These are phyloP conservation scores for Hypoxylon fragiforme DNA, from an alignment of 495 filamentous ascomycete species.

Conservation along the genomic window DNA sequence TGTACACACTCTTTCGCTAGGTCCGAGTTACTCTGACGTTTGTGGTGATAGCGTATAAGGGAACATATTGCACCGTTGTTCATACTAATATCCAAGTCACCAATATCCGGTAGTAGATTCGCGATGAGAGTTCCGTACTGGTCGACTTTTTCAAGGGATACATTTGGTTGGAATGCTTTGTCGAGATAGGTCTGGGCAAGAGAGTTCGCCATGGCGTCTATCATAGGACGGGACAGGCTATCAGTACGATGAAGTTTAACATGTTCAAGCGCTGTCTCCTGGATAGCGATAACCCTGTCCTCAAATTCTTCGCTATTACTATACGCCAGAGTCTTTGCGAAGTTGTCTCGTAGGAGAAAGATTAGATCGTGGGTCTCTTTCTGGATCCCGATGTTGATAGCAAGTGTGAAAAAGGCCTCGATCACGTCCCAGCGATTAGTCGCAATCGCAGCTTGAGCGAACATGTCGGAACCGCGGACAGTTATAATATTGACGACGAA, in stretches of 20 bases:
- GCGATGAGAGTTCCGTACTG: constrained; percentile 19
- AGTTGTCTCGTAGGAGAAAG: constrained; percentile 37
- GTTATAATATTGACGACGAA: constrained; percentile 21
- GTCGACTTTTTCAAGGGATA: constrained; percentile 21
- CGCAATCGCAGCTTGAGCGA: constrained; percentile 29
- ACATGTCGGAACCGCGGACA: constrained; percentile 14
- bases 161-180: constrained; percentile 24
- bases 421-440: constrained; percentile 34
- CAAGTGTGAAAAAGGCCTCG: constrained; percentile 37
- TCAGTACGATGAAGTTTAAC: constrained; percentile 24
- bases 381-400: constrained; percentile 35
- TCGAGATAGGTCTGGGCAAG: constrained; percentile 29
- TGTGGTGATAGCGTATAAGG: constrained; percentile 36
- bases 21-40: constrained; percentile 31
- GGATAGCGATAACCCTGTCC: constrained; percentile 26
- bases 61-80: constrained; percentile 21
- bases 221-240: constrained; percentile 16
- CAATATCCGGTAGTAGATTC: constrained; percentile 24
- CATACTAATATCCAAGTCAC: constrained; percentile 15
- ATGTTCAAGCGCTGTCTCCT: constrained; percentile 27
- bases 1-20: constrained; percentile 37
- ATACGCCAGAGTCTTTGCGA: constrained; percentile 31
- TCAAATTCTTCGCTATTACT: constrained; percentile 14
- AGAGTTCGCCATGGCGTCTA: constrained; percentile 24
- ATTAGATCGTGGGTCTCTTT: constrained; percentile 37